Percentiles rank a stretch among this genome's conserved stretches.
Evolutionary conservation across 2,329 filamentous ascomycete species (phyloP).

Genomic region (Phaeosphaeriaceae sp.): DNA sequence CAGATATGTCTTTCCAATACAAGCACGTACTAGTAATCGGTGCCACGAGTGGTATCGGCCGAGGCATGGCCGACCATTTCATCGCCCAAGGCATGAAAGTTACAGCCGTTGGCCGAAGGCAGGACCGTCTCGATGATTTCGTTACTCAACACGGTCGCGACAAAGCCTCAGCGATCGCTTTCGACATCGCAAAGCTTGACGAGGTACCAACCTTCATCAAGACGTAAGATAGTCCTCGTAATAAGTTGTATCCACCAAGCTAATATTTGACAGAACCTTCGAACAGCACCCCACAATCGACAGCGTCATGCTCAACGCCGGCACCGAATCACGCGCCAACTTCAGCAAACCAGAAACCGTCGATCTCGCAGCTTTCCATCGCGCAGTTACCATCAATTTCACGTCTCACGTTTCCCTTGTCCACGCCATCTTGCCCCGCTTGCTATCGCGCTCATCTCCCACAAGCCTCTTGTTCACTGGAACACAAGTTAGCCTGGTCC

Average conservation of each 20-base stretch:
- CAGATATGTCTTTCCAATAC: conserved; percentile 61
- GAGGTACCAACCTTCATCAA: conserved; percentile 54
- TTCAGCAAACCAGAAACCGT: conserved; percentile 56
- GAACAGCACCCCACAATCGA: conserved; percentile 59
- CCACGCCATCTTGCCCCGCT: conserved; percentile 56
- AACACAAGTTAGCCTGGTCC: conserved; percentile 57
- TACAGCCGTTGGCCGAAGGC: conserved; percentile 63
- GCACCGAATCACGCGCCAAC: conserved; percentile 59
- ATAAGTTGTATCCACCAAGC: conserved; percentile 2
- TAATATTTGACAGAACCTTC: conserved; percentile 32
- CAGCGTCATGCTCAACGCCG: conserved; percentile 65
- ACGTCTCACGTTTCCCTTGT: conserved; percentile 54
- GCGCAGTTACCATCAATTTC: conserved; percentile 59
- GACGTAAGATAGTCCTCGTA: conserved; percentile 32
- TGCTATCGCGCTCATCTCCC: conserved; percentile 38
- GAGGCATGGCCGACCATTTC: conserved; percentile 56
- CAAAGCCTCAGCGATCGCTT: conserved; percentile 44
- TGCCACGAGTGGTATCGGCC: conserved; percentile 63
- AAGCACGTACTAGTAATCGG: conserved; percentile 64
- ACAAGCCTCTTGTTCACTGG: conserved; percentile 43
- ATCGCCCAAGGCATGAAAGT: conserved; percentile 59
- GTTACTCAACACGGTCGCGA: conserved; percentile 56
- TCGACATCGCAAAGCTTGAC: conserved; percentile 57
- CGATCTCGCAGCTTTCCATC: conserved; percentile 49
- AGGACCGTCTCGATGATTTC: conserved; percentile 59